These are phyloP conservation scores for Fusarium luffae DNA, from an alignment of 2,329 filamentous ascomycete genomes.

Conservation along the genomic window DNA sequence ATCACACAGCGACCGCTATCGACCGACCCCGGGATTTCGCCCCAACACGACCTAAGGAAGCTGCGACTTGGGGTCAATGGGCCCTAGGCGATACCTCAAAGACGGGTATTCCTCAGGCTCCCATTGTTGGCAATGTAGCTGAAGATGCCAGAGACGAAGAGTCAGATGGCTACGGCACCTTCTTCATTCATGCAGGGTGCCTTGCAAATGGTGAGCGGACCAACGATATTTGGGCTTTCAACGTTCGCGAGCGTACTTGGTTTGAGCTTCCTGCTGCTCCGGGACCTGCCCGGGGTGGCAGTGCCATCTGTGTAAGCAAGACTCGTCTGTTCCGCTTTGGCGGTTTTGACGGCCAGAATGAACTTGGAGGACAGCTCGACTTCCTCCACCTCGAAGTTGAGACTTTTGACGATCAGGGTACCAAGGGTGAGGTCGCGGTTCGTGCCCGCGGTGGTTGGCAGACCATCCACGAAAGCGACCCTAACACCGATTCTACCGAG, in stretches of 20 bases:
- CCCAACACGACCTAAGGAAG: slow-evolving; percentile 49
- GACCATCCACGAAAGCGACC: slow-evolving; percentile 57
- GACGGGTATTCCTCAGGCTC: slow-evolving; percentile 68
- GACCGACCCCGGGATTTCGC: slow-evolving; percentile 66
- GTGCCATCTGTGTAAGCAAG: slow-evolving; percentile 72
- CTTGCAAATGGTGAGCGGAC: slow-evolving; percentile 69
- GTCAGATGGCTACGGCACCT: slow-evolving; percentile 70
- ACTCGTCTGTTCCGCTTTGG: slow-evolving; percentile 81
- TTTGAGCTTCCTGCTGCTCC: slow-evolving; percentile 74
- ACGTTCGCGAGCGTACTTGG: slow-evolving; percentile 73
- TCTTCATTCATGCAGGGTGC: slow-evolving; percentile 83
- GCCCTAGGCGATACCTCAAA: slow-evolving; percentile 64
- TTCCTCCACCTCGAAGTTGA: slow-evolving; percentile 69
- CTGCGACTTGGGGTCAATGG: slow-evolving; percentile 66
- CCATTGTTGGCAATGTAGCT: slow-evolving; percentile 67
- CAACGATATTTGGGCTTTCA: slow-evolving; percentile 82
- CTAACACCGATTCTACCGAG: slow-evolving; percentile 50
- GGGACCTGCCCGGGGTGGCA: slow-evolving; percentile 72
- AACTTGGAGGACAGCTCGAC: slow-evolving; percentile 79
- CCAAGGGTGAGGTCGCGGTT: slow-evolving; percentile 62
- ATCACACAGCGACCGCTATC: slow-evolving; percentile 71
- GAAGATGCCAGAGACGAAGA: slow-evolving; percentile 69
- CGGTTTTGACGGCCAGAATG: slow-evolving; percentile 77
- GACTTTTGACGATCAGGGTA: slow-evolving; percentile 62
- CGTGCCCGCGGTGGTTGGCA: slow-evolving; percentile 66